Percentiles rank a stretch among this genome's conserved stretches.
Conservation (phyloP, 352 stramenopile species). For the Globisporangium parvum region DNA sequence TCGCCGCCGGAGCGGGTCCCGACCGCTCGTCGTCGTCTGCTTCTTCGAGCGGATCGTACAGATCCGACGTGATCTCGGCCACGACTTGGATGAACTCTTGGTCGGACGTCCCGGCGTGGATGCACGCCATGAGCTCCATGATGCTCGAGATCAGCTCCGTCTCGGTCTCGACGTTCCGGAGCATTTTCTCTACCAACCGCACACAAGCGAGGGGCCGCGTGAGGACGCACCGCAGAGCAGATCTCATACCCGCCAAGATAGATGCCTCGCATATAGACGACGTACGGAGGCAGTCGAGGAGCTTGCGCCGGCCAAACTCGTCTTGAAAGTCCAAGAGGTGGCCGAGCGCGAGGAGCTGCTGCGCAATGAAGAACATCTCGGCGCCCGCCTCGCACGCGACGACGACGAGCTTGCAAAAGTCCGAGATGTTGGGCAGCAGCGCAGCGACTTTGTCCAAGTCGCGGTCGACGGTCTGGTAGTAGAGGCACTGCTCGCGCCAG, state of each 20-base stretch:
- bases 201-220: too few relatives aligned
- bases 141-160: conserved; percentile 52
- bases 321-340: conserved; percentile 74
- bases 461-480: conserved; percentile 59
- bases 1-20: conserved; percentile 16
- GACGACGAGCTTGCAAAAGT: conserved; percentile 66
- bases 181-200: conserved; percentile 34
- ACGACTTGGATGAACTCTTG: conserved; percentile 77
- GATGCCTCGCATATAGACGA: not conserved
- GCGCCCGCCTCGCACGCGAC: conserved; percentile 33
- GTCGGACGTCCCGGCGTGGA: conserved; percentile 60
- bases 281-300: conserved; percentile 61
- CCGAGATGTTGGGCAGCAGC: conserved; percentile 55
- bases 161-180: conserved; percentile 53
- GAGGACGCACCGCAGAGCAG: too few relatives aligned
- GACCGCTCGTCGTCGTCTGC: conserved; percentile 11
- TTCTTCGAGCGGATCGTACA: conserved; percentile 69
- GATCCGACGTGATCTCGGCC: conserved; percentile 67
- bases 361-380: conserved; percentile 58
- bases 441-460: conserved; percentile 43
- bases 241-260: not conserved
- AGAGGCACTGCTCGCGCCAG: conserved; percentile 75
- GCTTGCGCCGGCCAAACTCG: conserved; percentile 64
- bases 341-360: conserved; percentile 59
- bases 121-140: conserved; percentile 73